Evolutionary conservation across 208 protist species (phyloP).

Genomic region (Porcisia deanei): DNA sequence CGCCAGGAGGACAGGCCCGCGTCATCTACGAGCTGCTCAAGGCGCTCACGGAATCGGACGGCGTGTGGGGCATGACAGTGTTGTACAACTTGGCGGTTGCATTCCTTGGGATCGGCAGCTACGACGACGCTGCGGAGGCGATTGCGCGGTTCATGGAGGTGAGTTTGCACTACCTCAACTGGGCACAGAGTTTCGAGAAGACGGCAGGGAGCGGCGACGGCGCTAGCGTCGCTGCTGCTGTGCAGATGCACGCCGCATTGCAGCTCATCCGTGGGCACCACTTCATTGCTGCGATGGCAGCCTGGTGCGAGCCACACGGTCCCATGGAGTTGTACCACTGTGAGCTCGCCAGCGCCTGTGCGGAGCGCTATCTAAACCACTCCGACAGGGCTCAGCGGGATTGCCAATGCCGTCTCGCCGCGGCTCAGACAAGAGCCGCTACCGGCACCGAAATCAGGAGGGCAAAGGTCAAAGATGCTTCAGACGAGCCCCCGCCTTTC

Average conservation of each 20-base stretch:
- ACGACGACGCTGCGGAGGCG: slow-evolving; percentile 74
- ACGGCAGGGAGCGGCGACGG: slow-evolving; percentile 1
- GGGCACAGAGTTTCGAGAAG: neutral
- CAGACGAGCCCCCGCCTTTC: neutral
- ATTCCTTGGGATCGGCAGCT: slow-evolving; percentile 46
- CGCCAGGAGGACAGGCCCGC: slow-evolving; percentile 19
- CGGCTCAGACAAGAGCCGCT: slow-evolving; percentile 29
- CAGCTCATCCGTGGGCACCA: slow-evolving; percentile 75
- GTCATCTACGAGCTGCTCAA: slow-evolving; percentile 39
- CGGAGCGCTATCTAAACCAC: slow-evolving; percentile 44
- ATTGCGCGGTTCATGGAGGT: slow-evolving; percentile 80
- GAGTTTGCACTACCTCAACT: slow-evolving; percentile 41
- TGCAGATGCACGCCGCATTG: slow-evolving; percentile 30
- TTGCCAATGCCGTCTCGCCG: slow-evolving; percentile 41
- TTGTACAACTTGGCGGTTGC: slow-evolving; percentile 82
- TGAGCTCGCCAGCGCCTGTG: slow-evolving; percentile 75
- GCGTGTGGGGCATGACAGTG: slow-evolving; percentile 49
- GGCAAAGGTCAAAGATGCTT: neutral
- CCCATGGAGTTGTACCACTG: slow-evolving; percentile 66
- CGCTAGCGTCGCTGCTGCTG: neutral
- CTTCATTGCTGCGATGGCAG: slow-evolving; percentile 67
- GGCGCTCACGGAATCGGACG: slow-evolving; percentile 42
- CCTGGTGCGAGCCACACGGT: slow-evolving; percentile 54
- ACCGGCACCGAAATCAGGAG: neutral
- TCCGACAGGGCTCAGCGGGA: slow-evolving; percentile 24